Evolutionary conservation across 2,329 filamentous ascomycete species (phyloP).

Genomic region (Trichoderma gracile): DNA sequence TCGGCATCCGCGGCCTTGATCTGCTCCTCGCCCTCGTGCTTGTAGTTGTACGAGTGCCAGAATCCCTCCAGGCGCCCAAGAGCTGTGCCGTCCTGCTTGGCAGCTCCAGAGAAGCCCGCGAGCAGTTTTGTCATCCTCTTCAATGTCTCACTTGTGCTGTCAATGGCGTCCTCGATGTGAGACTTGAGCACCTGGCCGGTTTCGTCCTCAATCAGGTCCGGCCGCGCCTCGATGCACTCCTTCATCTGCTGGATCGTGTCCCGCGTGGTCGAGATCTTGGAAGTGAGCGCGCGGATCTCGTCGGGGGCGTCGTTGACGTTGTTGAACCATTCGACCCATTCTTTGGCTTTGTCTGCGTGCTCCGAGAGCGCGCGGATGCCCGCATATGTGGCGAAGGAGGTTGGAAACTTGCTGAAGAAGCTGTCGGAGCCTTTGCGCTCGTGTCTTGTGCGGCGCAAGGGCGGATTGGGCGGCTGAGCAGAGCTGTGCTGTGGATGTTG

Average conservation of each 20-base stretch:
- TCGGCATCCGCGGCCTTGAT: conserved; percentile 36
- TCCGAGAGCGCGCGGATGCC: conserved; percentile 33
- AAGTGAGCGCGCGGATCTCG: conserved; percentile 35
- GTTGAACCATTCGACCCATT: conserved; percentile 40
- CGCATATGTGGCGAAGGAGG: conserved; percentile 33
- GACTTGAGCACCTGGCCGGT: conserved; percentile 32
- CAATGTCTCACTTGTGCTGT: conserved; percentile 33
- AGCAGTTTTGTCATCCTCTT: conserved; percentile 37
- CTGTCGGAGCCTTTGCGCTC: conserved; percentile 20
- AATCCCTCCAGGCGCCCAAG: conserved; percentile 35
- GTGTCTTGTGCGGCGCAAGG: conserved; percentile 4
- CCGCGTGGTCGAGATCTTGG: conserved; percentile 34
- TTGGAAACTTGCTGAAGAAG: conserved; percentile 29
- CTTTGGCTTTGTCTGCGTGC: conserved; percentile 38
- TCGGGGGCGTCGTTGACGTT: conserved; percentile 37
- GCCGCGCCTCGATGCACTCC: conserved; percentile 33
- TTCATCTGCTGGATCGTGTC: conserved; percentile 40
- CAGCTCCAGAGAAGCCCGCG: conserved; percentile 33
- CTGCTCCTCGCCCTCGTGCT: conserved; percentile 38
- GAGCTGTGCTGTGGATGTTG: conserved; percentile 1
- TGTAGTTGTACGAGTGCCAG: conserved; percentile 39
- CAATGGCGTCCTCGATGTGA: conserved; percentile 37
- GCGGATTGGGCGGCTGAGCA: neutral
- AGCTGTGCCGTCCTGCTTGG: conserved; percentile 28
- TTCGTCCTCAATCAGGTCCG: conserved; percentile 38